Evolutionary conservation across 1,284 basidiomycete species (phyloP), one percentile per base, ranked within the genome.

Genomic region (Apiotrichum gamsii): DNA sequence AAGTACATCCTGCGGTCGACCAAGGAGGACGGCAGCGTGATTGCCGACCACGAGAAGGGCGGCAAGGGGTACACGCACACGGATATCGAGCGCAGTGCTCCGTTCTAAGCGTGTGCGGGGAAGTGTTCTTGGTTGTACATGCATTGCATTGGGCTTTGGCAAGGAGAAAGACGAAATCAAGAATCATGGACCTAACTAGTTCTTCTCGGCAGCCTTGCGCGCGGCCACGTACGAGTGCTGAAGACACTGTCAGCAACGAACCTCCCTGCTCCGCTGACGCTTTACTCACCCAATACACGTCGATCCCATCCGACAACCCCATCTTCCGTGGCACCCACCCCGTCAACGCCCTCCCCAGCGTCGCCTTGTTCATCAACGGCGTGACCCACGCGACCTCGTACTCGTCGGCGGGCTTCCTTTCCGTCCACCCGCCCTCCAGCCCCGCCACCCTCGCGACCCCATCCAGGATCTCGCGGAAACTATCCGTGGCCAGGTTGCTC

Each of bases 1-100:
- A 96, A 95, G 74, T 96, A 94, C 69, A 81, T 90, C 74, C 74
- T 96, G 72, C 76, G 80, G 69, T 89, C 89, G 69, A 81, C 75
- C 59, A 82, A 75, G 40, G 75, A 75, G 21, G 76, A 74, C 43
- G 91, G 90, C 2, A 89, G 91, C 61, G 74, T 87, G 24, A 88
- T 84, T 13, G 49, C 45, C 31, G 53, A 48, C 64, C 63, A 78
- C n/a, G 75, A 80, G 33, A 84, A 85, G 74, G 59, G 58, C 15
- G 63, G 60, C 0, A 86, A 82, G 68, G 73, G 69, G 57, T 95
- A 82, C 66, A 85, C 84, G 62, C 90, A 95, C 71, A 73, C 70
- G 24, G 69, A 71, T 42, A 23, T 72, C 18, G 36, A 52, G 44
- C 62, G 59, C 20, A 42, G 53, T 36, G 56, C 67, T 9, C 61